Conservation (phyloP, 176 grass and related monocot genomes). For the Calamus simplicifolius region DNA sequence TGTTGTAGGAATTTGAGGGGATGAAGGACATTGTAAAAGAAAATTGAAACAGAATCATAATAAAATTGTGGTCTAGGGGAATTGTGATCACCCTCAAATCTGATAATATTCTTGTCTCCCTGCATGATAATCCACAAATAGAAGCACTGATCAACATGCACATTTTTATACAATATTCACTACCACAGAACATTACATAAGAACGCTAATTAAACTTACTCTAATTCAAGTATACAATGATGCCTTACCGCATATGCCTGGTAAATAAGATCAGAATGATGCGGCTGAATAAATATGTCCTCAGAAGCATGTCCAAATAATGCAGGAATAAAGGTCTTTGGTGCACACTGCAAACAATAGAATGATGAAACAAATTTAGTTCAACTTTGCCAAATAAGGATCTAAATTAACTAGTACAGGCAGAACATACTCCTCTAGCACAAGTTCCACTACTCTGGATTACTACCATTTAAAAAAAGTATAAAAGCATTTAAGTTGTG, state of each 20-base stretch:
- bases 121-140: conserved; percentile 23
- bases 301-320: conserved; percentile 91
- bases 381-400: no score
- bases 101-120: conserved; percentile 96
- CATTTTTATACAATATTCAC: not conserved
- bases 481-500: no score
- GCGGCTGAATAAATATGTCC: conserved; percentile 89
- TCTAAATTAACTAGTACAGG: no score
- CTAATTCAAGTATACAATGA: conserved; percentile 13
- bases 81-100: conserved; percentile 98
- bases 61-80: conserved; percentile 92
- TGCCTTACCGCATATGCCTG: conserved; percentile 67
- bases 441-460: no score
- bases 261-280: conserved; percentile 75
- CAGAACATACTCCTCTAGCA: no score
- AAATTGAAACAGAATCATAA: conserved; percentile 98
- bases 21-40: conserved; percentile 88
- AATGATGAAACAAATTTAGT: not conserved
- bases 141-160: not conserved
- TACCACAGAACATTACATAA: no score
- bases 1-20: conserved; percentile 71
- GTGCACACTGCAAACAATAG: conserved; percentile 54
- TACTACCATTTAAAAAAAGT: not conserved
- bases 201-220: no score
- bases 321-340: conserved; percentile 93